phyloP scores from a whole-genome alignment of 2,329 filamentous ascomycete genomes.

The Alternaria consortialis region DNA sequence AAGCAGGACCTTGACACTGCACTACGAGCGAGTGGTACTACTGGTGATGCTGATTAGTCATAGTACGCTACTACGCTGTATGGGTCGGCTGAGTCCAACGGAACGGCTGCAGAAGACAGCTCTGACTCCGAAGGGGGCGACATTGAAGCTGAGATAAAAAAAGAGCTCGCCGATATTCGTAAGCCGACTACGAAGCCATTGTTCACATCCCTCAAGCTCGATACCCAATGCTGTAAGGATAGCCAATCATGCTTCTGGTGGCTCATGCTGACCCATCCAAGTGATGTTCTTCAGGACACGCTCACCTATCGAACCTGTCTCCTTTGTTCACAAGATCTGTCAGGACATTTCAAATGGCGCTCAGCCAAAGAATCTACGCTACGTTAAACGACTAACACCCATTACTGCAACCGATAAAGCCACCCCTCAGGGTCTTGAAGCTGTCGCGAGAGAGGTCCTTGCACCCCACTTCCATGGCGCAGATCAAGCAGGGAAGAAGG shows the following conservation, averaged over 20 bases:
- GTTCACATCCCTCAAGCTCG: conserved; percentile 63
- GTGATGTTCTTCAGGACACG: conserved; percentile 68
- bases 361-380: conserved; percentile 64
- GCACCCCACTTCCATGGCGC: conserved; percentile 68
- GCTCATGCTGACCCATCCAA: conserved; percentile 39
- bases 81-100: conserved; percentile 48
- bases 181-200: conserved; percentile 58
- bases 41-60: conserved; percentile 51
- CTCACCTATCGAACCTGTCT: conserved; percentile 66
- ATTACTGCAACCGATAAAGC: conserved; percentile 70
- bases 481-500: conserved; percentile 62
- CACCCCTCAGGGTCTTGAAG: conserved; percentile 72
- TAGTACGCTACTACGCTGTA: conserved; percentile 72
- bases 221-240: conserved; percentile 63
- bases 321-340: conserved; percentile 67
- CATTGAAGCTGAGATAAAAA: conserved; percentile 76
- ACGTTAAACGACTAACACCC: conserved; percentile 68
- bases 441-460: conserved; percentile 70
- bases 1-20: conserved; percentile 34
- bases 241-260: neutral
- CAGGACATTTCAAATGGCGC: conserved; percentile 62
- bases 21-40: neutral
- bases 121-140: conserved; percentile 57
- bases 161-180: conserved; percentile 73
- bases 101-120: conserved; percentile 53